A percentile compares a stretch with the other conserved stretches of the same genome.
phyloP scores from a whole-genome alignment of 2,329 filamentous ascomycete species.

The Alternaria triticina region DNA sequence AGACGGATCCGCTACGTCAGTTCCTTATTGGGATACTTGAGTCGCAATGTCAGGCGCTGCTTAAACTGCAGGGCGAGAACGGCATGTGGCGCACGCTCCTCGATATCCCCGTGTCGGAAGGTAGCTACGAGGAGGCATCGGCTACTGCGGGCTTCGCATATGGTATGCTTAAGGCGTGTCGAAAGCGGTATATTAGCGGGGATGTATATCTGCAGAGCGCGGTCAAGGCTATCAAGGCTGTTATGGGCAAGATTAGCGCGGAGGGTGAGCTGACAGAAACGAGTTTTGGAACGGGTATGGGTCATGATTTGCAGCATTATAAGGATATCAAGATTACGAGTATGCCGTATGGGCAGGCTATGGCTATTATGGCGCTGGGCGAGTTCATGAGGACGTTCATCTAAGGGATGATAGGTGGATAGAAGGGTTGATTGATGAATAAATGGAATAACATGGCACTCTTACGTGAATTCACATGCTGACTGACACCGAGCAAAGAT shows the following conservation, averaged over 20 bases:
- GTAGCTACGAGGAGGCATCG: slow-evolving; percentile 77
- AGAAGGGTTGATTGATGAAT: background rate
- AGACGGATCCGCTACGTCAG: slow-evolving; percentile 65
- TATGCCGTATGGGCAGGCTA: slow-evolving; percentile 85
- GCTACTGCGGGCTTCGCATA: slow-evolving; percentile 83
- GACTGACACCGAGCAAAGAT: no score
- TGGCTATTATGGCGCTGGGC: slow-evolving; percentile 82
- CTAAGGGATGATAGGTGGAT: slow-evolving; percentile 30
- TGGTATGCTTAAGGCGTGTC: slow-evolving; percentile 74
- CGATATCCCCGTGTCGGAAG: slow-evolving; percentile 68
- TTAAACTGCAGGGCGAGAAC: slow-evolving; percentile 63
- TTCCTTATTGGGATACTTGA: slow-evolving; percentile 69
- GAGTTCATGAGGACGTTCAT: slow-evolving; percentile 72
- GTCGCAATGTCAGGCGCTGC: slow-evolving; percentile 71
- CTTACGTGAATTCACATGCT: no score
- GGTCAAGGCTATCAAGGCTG: slow-evolving; percentile 69
- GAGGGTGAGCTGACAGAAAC: slow-evolving; percentile 75
- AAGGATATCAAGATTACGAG: slow-evolving; percentile 76
- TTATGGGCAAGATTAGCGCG: slow-evolving; percentile 68
- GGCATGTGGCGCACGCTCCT: slow-evolving; percentile 79
- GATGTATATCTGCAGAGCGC: slow-evolving; percentile 67
- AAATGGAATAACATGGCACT: background rate
- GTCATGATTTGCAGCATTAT: slow-evolving; percentile 74
- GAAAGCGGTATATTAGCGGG: slow-evolving; percentile 70
- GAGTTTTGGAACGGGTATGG: slow-evolving; percentile 82